Conservation (phyloP, 768 basidiomycete species). For the Kwoniella sp. region DNA sequence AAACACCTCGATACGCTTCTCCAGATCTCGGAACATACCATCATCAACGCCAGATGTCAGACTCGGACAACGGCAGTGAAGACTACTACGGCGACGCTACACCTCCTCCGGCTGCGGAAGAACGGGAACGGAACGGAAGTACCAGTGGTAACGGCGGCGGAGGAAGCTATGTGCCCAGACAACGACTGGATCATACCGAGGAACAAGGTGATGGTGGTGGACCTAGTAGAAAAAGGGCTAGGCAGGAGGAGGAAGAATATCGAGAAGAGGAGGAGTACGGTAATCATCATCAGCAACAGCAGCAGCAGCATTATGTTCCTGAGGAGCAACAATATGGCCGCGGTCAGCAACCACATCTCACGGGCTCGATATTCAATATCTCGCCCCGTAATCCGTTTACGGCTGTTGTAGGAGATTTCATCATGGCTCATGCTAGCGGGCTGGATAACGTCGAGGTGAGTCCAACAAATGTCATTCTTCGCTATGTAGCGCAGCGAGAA, state of each 20-base stretch:
- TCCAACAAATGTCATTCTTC: no score
- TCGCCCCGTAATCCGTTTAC: slow-evolving; percentile 49
- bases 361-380: slow-evolving; percentile 50
- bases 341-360: slow-evolving; percentile 16
- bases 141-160: slow-evolving; percentile 1
- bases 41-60: slow-evolving; percentile 27
- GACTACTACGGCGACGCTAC: not conserved
- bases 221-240: slow-evolving; percentile 35
- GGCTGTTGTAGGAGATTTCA: slow-evolving; percentile 46
- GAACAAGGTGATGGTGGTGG: slow-evolving; percentile 7
- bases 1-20: slow-evolving; percentile 43
- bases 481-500: no score
- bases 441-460: slow-evolving; percentile 49
- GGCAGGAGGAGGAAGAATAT: slow-evolving; percentile 24
- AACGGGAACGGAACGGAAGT: slow-evolving; percentile 1
- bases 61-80: not conserved
- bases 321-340: not conserved
- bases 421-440: slow-evolving; percentile 39
- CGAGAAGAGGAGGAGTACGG: slow-evolving; percentile 14
- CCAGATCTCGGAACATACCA: slow-evolving; percentile 39
- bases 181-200: not conserved
- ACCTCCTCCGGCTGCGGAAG: not conserved
- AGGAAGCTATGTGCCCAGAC: slow-evolving; percentile 17
- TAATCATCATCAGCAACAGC: slow-evolving; percentile 2
- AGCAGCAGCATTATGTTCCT: not conserved